Evolutionary conservation across 2,329 filamentous ascomycete species (phyloP).

Genomic region (Pseudocercospora crystallina): DNA sequence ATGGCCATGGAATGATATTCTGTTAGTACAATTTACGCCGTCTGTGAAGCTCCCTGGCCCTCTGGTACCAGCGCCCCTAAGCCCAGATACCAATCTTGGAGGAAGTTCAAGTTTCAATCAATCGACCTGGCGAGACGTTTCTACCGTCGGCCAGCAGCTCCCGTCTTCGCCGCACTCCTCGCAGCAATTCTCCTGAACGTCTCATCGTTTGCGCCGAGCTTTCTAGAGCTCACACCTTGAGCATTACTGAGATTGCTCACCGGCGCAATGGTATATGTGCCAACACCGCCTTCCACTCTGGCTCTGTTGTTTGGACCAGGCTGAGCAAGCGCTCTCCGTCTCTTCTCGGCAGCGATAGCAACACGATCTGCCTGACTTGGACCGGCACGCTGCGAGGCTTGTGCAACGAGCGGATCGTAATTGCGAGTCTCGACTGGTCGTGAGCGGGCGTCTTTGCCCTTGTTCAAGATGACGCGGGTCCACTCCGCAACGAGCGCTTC

Average conservation of each 20-base stretch:
- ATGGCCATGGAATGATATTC: no score
- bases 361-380: slow-evolving; percentile 38
- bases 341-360: slow-evolving; percentile 49
- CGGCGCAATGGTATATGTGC: slow-evolving; percentile 64
- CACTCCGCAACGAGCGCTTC: slow-evolving; percentile 92
- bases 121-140: not conserved
- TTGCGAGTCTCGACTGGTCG: slow-evolving; percentile 64
- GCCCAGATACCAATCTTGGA: no score
- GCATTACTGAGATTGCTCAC: slow-evolving; percentile 49
- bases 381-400: slow-evolving; percentile 27
- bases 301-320: slow-evolving; percentile 58
- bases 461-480: slow-evolving; percentile 83
- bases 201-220: slow-evolving; percentile 32
- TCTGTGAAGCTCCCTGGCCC: no score
- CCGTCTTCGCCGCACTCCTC: slow-evolving; percentile 19
- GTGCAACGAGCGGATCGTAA: slow-evolving; percentile 55
- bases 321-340: slow-evolving; percentile 53
- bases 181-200: slow-evolving; percentile 36
- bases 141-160: slow-evolving; percentile 10
- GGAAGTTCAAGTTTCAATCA: no score
- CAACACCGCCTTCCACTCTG: slow-evolving; percentile 57
- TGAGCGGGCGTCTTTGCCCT: slow-evolving; percentile 91
- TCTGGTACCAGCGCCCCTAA: no score
- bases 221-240: slow-evolving; percentile 26
- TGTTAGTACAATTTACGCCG: no score